Base-by-base conservation (phyloP, 1,139 yeast genomes). In the Protomyces macrosporus region DNA sequence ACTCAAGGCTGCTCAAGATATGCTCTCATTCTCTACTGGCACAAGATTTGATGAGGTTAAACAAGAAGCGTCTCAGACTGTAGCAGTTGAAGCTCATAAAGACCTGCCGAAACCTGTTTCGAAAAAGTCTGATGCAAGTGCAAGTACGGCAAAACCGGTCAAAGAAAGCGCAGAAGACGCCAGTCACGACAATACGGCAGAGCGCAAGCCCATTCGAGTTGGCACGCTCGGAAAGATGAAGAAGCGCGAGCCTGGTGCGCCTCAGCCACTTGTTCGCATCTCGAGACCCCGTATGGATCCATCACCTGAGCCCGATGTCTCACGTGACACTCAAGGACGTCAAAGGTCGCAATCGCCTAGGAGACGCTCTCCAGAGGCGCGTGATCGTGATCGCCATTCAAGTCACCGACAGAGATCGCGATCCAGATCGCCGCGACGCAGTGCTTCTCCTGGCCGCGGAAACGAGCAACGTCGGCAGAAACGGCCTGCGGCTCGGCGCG, bases 121-220 rank as follows among this genome's bases (percentile, higher is more conserved):
- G 9, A 39, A 14, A n/a, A 42, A 16, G 12, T 7, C 42, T 39
- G 48, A 42, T 9, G 30, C 16, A 32, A 35, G 7, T 34, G 33
- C 16, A n/a, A 14, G 10, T 4, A 34, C 6, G 3, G 32, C 55
- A 9, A 9, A 23, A 14, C n/a, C n/a, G 32, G 35, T 52, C 23
- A 6, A n/a, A 12, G 9, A 39, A 23, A 37, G 32, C 32, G 6
- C 9, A 39, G 16, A 40, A 32, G 39, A 39, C 39, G 23, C 12
- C n/a, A 14, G 39, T 16, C 14, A 32, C 4, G 53, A 6, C 23
- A n/a, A 16, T 40, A 50, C 30, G 4, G 42, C 56, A 5, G 34
- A 48, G 12, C 51, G 62, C 12, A 58, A 58, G 39, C 62, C 62
- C 2, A 58, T 58, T 36, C 53, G 62, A 6, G 62, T 58, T n/a